These are phyloP conservation scores for Erysimum cheiri DNA, from an alignment of 441 rosid species.

Conservation along the genomic window DNA sequence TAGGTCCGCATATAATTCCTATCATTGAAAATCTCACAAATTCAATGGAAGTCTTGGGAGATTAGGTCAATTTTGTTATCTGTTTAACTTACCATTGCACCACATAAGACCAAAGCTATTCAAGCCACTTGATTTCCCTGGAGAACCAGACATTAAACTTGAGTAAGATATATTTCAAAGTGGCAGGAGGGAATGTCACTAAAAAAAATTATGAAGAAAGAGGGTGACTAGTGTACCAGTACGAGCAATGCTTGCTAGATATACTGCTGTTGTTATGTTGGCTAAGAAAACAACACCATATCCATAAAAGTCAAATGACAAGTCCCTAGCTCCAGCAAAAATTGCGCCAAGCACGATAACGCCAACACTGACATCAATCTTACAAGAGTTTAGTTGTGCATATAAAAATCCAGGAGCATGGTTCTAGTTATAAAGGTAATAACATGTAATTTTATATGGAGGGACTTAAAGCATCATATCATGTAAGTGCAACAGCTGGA, in stretches of 20 bases:
- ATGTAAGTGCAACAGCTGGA: slow-evolving; percentile 22
- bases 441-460: neutral
- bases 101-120: slow-evolving; percentile 99
- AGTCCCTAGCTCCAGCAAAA: slow-evolving; percentile 95
- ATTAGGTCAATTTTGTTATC: slow-evolving; percentile 1
- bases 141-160: slow-evolving; percentile 29
- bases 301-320: slow-evolving; percentile 90
- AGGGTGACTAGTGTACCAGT: slow-evolving; percentile 59
- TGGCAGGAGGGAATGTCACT: slow-evolving; percentile 7
- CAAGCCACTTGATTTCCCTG: slow-evolving; percentile 96
- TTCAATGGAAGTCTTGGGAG: slow-evolving; percentile 22
- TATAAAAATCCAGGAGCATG: slow-evolving; percentile 47
- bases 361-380: slow-evolving; percentile 83
- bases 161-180: slow-evolving; percentile 25
- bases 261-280: slow-evolving; percentile 87
- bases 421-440: slow-evolving; percentile 2
- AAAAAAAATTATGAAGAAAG: slow-evolving; percentile 17
- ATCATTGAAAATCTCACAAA: slow-evolving; percentile 45
- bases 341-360: slow-evolving; percentile 88
- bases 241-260: slow-evolving; percentile 89
- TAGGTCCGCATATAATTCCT: slow-evolving; percentile 87
- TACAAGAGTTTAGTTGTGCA: slow-evolving; percentile 48
- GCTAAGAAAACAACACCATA: slow-evolving; percentile 86
- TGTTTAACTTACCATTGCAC: slow-evolving; percentile 79
- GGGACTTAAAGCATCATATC: slow-evolving; percentile 16